A percentile compares a stretch with the other conserved stretches of the same genome.
Evolutionary conservation across 805 yeast species (phyloP).

Genomic region (Pichia heedii): DNA sequence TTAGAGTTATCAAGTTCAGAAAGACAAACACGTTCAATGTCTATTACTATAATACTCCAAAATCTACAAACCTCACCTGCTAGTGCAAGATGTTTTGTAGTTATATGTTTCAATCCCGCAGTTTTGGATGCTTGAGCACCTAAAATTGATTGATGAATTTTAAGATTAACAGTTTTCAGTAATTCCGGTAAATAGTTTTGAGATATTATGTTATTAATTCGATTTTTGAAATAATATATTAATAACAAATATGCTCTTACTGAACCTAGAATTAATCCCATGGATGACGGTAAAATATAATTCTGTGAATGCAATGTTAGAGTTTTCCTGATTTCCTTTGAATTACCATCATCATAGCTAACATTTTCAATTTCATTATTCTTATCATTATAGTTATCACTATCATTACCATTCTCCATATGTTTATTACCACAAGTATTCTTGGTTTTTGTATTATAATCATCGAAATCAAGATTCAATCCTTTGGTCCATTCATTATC

Average conservation of each 20-base stretch:
- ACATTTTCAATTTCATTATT: constrained; percentile 5
- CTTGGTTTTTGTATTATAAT: no score
- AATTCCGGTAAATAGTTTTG: constrained; percentile 27
- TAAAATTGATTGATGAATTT: constrained; percentile 50
- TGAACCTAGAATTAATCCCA: constrained; percentile 30
- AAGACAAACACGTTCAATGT: constrained; percentile 18
- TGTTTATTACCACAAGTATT: constrained; percentile 17
- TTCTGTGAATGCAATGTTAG: constrained; percentile 43
- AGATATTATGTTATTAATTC: constrained; percentile 29
- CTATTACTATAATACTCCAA: constrained; percentile 26
- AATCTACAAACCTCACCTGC: constrained; percentile 57
- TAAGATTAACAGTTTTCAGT: constrained; percentile 43
- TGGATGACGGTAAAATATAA: constrained; percentile 49
- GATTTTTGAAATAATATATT: constrained; percentile 4
- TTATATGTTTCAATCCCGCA: constrained; percentile 65
- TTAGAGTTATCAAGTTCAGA: constrained; percentile 1
- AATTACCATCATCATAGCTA: not conserved
- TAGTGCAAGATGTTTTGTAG: constrained; percentile 61
- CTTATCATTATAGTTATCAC: constrained; percentile 17
- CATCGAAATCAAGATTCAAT: constrained; percentile 18
- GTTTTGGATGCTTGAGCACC: constrained; percentile 72
- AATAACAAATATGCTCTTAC: constrained; percentile 49
- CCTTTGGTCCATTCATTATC: constrained; percentile 40
- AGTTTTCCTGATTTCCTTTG: constrained; percentile 20
- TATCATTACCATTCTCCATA: no score